Percentiles rank a stretch among this genome's conserved stretches.
Evolutionary conservation across 129 eudicot species (phyloP).

Genomic region (Chrysanthemum seticuspe): DNA sequence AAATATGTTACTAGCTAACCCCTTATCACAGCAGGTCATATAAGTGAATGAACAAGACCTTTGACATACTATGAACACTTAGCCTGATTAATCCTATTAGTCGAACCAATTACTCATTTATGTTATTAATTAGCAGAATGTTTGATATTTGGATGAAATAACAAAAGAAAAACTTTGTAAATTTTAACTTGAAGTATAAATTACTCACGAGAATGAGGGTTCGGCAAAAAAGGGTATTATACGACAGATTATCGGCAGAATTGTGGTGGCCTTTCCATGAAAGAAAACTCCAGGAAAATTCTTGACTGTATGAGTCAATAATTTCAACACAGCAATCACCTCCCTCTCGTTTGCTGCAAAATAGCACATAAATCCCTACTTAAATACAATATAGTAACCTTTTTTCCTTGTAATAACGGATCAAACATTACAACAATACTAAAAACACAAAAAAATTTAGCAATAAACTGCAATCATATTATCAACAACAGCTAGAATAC

Average conservation of each 20-base stretch:
- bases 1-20: not conserved
- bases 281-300: conserved; percentile 82
- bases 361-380: not conserved
- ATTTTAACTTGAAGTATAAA: conserved; percentile 1
- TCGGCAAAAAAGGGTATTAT: conserved; percentile 79
- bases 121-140: not conserved
- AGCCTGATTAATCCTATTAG: not conserved
- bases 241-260: conserved; percentile 72
- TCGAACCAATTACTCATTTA: conserved; percentile 8
- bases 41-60: not conserved
- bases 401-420: not conserved
- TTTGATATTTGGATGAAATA: conserved; percentile 4
- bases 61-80: not conserved
- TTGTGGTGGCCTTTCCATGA: conserved; percentile 73
- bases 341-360: conserved; percentile 78
- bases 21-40: not conserved
- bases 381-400: conserved; percentile 10
- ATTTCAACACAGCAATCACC: conserved; percentile 75
- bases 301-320: conserved; percentile 69
- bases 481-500: not conserved
- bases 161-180: conserved; percentile 16
- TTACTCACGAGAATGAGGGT: conserved; percentile 64
- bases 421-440: not conserved
- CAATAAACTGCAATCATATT: conserved; percentile 8
- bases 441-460: not conserved